Evolutionary conservation across 2,329 filamentous ascomycete genomes (phyloP).

Genomic region (Canariomyces notabilis): DNA sequence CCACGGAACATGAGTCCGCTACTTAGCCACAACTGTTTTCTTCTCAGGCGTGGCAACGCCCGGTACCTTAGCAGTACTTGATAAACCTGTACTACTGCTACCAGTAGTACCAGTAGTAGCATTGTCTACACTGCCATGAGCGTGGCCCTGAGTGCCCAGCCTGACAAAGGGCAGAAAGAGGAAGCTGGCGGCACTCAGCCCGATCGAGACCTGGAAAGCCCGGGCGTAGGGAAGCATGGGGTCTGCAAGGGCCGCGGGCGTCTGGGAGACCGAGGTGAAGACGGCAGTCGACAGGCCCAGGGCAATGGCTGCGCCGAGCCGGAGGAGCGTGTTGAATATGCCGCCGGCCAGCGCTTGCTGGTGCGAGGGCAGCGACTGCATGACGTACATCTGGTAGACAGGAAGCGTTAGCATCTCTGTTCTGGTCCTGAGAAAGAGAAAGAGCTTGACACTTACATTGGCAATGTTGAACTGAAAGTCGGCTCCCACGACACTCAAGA

Average conservation of each 20-base stretch:
- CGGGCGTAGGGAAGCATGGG: constrained; percentile 45
- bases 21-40: too few relatives aligned
- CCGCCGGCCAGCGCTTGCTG: constrained; percentile 63
- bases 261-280: constrained; percentile 45
- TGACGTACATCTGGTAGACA: constrained; percentile 57
- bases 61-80: too few relatives aligned
- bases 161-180: constrained; percentile 47
- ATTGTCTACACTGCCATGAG: not conserved
- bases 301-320: constrained; percentile 54
- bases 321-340: constrained; percentile 62
- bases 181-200: constrained; percentile 39
- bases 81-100: too few relatives aligned
- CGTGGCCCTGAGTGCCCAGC: constrained; percentile 47
- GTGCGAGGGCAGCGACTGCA: constrained; percentile 56
- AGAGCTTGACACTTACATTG: constrained; percentile 44
- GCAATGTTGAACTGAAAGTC: constrained; percentile 68
- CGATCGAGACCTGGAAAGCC: constrained; percentile 46
- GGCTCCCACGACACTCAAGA: constrained; percentile 59
- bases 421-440: not conserved
- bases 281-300: constrained; percentile 59
- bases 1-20: too few relatives aligned
- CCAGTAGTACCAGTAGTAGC: too few relatives aligned
- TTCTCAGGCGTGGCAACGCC: too few relatives aligned
- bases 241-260: constrained; percentile 30
- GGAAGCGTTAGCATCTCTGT: not conserved